Conservation (phyloP, 495 filamentous ascomycete species). For the Astrocystis sublimbata region DNA sequence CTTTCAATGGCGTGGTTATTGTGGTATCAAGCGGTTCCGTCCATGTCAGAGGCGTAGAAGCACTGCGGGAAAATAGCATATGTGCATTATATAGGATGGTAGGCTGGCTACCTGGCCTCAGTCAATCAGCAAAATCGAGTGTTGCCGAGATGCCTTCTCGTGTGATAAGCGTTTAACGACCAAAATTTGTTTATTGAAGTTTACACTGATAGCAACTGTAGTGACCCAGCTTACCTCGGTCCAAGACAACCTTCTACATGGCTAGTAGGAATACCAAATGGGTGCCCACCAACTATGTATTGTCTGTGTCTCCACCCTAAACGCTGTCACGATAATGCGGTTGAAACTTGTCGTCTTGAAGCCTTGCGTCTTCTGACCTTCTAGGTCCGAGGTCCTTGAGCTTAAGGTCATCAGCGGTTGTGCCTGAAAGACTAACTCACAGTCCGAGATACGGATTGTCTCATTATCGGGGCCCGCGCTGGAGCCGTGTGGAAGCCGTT, state of each 20-base stretch:
- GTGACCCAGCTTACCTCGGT: not conserved
- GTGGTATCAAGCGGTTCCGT: not conserved
- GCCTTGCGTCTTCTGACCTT: conserved; percentile 40
- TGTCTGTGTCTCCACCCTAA: conserved; percentile 16
- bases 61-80: not conserved
- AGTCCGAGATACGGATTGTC: conserved; percentile 2
- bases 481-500: conserved; percentile 50
- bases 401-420: conserved; percentile 32
- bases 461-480: conserved; percentile 18
- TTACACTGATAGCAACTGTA: not conserved
- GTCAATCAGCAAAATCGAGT: not conserved
- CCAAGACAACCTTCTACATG: not conserved
- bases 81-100: too few relatives aligned
- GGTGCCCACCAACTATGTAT: not conserved
- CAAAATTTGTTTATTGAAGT: not conserved
- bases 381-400: conserved; percentile 40
- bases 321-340: conserved; percentile 6
- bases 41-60: not conserved
- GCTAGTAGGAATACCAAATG: not conserved
- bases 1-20: not conserved
- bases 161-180: not conserved
- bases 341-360: conserved; percentile 35
- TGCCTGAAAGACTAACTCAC: not conserved
- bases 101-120: too few relatives aligned
- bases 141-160: not conserved